Evolutionary conservation across 2,329 filamentous ascomycete species (phyloP).

Genomic region (Dactylellina parvicollis): DNA sequence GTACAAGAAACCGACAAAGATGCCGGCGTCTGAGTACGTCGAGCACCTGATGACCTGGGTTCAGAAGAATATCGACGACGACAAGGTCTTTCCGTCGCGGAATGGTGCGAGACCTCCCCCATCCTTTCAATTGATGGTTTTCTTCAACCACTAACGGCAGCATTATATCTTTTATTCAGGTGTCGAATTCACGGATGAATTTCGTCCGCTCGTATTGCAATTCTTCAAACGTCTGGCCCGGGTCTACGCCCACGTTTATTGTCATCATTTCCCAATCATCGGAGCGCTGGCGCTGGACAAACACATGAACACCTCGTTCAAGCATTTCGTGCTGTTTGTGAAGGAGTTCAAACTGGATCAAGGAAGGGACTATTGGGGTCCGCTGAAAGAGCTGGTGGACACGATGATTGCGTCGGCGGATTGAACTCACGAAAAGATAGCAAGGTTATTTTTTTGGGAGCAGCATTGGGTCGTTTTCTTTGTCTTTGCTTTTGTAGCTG

Average conservation of each 20-base stretch:
- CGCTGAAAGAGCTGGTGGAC: constrained; percentile 92
- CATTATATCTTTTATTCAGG: constrained; percentile 70
- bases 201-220: constrained; percentile 86
- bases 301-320: constrained; percentile 98
- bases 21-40: constrained; percentile 96
- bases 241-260: constrained; percentile 99
- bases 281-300: constrained; percentile 94
- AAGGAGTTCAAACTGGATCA: constrained; percentile 93
- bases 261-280: constrained; percentile 97
- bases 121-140: background rate
- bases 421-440: background rate
- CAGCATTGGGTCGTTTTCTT: background rate
- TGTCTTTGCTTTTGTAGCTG: background rate
- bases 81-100: constrained; percentile 90
- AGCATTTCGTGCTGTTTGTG: constrained; percentile 98
- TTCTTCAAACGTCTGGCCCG: constrained; percentile 99
- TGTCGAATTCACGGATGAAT: constrained; percentile 93
- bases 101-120: constrained; percentile 69
- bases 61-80: constrained; percentile 93
- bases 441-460: background rate
- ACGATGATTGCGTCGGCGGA: constrained; percentile 72
- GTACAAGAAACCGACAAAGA: constrained; percentile 96
- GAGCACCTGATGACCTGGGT: constrained; percentile 98
- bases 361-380: constrained; percentile 97
- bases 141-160: too few relatives aligned